Evolutionary conservation across 352 stramenopile genomes (phyloP).

Genomic region (Albugo candida): DNA sequence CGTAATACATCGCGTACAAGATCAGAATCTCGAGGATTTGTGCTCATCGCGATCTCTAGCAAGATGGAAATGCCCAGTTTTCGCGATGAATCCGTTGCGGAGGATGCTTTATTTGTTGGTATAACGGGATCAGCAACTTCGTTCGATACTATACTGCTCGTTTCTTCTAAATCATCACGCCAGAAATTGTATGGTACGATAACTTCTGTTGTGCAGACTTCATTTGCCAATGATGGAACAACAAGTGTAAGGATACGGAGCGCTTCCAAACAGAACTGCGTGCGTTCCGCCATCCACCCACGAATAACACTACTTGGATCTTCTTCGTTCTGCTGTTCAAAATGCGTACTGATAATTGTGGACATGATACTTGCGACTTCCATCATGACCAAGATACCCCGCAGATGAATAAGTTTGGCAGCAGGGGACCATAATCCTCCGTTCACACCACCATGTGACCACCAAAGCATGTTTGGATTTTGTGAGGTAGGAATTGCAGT

Average conservation of each 20-base stretch:
- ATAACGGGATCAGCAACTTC: conserved; percentile 16
- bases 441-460: conserved; percentile 3
- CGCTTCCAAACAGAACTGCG: conserved; percentile 61
- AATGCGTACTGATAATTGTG: conserved; percentile 26
- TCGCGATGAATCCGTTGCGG: conserved; percentile 10
- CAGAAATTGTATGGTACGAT: neutral
- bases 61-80: conserved; percentile 42
- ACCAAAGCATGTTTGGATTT: conserved; percentile 8
- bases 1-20: conserved; percentile 47
- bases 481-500: conserved; percentile 21
- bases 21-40: conserved; percentile 44
- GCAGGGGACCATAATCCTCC: conserved; percentile 43
- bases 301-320: conserved; percentile 23
- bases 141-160: conserved; percentile 2
- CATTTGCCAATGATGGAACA: conserved; percentile 35
- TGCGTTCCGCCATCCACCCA: conserved; percentile 56
- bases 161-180: neutral
- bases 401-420: conserved; percentile 50
- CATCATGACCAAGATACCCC: conserved; percentile 52
- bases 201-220: conserved; percentile 64
- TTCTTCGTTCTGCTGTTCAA: conserved; percentile 36
- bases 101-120: too few species aligned
- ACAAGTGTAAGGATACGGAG: conserved; percentile 56
- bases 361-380: conserved; percentile 59
- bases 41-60: conserved; percentile 58